Evolutionary conservation across 139 green algal species (phyloP).

Genomic region (Edaphochlamys debaryana): DNA sequence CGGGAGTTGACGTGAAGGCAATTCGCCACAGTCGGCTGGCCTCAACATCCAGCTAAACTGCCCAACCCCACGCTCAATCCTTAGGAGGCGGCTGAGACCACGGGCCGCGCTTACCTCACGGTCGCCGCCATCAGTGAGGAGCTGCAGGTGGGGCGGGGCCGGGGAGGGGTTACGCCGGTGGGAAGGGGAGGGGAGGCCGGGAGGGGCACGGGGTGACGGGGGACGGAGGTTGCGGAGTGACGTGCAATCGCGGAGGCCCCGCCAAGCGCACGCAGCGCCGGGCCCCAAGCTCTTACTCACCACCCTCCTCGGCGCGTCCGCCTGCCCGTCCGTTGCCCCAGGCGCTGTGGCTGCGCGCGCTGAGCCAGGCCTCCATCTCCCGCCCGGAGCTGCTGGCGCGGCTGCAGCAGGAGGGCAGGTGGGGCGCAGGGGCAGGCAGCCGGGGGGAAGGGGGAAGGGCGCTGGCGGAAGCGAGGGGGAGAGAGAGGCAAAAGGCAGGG

Average conservation of each 20-base stretch:
- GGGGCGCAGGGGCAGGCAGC: neutral
- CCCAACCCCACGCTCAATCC: too few relatives aligned
- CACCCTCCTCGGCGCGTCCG: too few relatives aligned
- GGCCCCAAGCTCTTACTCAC: too few relatives aligned
- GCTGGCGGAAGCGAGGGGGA: neutral
- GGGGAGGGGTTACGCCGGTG: neutral
- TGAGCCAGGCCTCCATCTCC: conserved; percentile 16
- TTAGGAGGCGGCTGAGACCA: neutral
- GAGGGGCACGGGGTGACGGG: too few relatives aligned
- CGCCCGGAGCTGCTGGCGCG: conserved; percentile 28
- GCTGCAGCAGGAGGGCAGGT: conserved; percentile 19
- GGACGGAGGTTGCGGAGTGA: too few relatives aligned
- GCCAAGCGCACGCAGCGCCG: too few relatives aligned
- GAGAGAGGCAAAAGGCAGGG: too few relatives aligned
- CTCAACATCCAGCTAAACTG: too few relatives aligned
- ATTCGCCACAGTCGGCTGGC: too few relatives aligned
- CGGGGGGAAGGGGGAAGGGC: neutral
- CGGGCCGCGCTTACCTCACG: neutral
- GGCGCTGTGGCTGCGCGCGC: conserved; percentile 29
- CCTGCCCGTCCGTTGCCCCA: neutral
- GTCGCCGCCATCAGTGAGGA: conserved; percentile 27
- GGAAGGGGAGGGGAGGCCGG: too few relatives aligned
- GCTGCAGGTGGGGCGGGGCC: conserved; percentile 11
- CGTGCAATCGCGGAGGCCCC: too few relatives aligned
- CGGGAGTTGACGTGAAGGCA: too few relatives aligned